phyloP scores from a whole-genome alignment of 306 rosid genomes.

The Sechiopsis laciniata region DNA sequence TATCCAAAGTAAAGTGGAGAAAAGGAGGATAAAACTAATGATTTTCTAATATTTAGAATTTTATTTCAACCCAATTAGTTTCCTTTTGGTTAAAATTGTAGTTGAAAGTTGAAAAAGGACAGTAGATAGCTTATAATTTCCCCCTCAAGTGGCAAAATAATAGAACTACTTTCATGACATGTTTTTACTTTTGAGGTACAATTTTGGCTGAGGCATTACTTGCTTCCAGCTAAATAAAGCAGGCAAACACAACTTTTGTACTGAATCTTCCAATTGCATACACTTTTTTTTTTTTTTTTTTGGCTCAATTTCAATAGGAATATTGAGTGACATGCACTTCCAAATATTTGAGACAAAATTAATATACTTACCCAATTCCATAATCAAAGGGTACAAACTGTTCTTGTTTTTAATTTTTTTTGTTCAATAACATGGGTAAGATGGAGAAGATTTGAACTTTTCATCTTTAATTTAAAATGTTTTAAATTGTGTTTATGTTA shows the following conservation, averaged over 20 bases:
- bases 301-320: neutral
- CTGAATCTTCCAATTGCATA: constrained; percentile 1
- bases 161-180: neutral
- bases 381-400: neutral
- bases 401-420: neutral
- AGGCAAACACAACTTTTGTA: constrained; percentile 12
- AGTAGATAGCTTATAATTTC: neutral
- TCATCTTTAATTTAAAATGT: too few species aligned
- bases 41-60: neutral
- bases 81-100: neutral
- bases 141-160: constrained; percentile 7
- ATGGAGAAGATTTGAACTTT: too few species aligned
- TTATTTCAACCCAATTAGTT: neutral
- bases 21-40: neutral
- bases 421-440: too few species aligned
- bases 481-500: too few species aligned
- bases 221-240: constrained; percentile 6
- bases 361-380: neutral
- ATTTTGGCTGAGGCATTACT: constrained; percentile 6
- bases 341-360: neutral
- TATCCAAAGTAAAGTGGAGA: neutral
- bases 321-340: neutral
- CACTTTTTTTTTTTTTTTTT: neutral
- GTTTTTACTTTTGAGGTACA: neutral
- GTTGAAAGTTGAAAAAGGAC: neutral